These are phyloP conservation scores for Phytopythium litorale DNA, from an alignment of 352 stramenopile genomes.

Conservation along the genomic window DNA sequence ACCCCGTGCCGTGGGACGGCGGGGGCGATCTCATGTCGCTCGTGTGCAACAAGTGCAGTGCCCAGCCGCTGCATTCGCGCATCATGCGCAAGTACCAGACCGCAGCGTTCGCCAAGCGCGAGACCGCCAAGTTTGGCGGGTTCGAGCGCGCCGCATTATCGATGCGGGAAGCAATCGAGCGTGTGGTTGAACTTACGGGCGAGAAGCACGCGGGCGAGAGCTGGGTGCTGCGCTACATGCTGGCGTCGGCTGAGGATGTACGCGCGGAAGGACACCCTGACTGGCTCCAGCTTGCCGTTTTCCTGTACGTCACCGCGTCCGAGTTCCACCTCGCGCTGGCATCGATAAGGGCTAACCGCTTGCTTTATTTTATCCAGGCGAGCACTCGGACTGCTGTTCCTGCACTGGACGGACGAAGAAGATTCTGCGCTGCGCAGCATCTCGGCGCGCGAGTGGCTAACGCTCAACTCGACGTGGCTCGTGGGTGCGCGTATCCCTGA, in stretches of 20 bases:
- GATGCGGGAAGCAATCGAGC: conserved; percentile 52
- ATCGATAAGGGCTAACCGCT: neutral
- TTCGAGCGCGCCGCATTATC: conserved; percentile 57
- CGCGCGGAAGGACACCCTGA: conserved; percentile 71
- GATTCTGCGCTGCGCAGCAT: conserved; percentile 61
- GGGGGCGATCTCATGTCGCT: conserved; percentile 66
- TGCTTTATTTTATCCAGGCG: conserved; percentile 25
- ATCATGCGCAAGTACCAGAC: conserved; percentile 82
- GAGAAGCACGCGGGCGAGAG: conserved; percentile 38
- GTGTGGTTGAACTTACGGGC: conserved; percentile 57
- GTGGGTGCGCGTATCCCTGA: conserved; percentile 53
- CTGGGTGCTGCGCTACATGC: conserved; percentile 72
- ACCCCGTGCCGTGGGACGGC: conserved; percentile 60
- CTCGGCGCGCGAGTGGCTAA: conserved; percentile 69
- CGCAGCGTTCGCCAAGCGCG: conserved; percentile 35
- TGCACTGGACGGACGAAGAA: conserved; percentile 73
- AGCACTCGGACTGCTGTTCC: conserved; percentile 67
- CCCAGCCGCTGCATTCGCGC: conserved; percentile 49
- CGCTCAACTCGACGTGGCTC: conserved; percentile 59
- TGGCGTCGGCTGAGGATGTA: conserved; percentile 52
- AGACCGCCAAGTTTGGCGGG: conserved; percentile 37
- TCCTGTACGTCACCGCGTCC: conserved; percentile 36
- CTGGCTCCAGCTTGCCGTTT: conserved; percentile 75
- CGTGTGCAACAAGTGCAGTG: conserved; percentile 62
- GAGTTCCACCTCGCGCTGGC: neutral